These are phyloP conservation scores for Fonsecaea erecta DNA, from an alignment of 2,329 filamentous ascomycete genomes.

Conservation along the genomic window DNA sequence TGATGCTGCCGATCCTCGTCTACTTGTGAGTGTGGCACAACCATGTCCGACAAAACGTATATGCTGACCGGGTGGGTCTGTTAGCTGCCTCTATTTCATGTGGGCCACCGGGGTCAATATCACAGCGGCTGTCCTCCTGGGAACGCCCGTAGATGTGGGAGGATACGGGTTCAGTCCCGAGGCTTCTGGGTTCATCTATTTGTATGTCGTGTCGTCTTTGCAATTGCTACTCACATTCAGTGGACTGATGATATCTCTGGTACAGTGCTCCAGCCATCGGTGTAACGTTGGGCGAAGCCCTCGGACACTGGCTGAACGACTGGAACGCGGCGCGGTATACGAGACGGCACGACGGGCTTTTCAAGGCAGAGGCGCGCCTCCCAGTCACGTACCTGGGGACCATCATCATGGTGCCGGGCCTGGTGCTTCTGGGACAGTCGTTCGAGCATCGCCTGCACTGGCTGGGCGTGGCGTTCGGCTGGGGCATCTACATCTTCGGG, in stretches of 20 bases:
- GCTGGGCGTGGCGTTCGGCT: constrained; percentile 9
- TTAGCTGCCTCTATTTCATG: neutral
- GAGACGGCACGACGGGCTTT: constrained; percentile 1
- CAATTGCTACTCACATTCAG: neutral
- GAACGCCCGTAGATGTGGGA: neutral
- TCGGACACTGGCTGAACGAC: constrained; percentile 44
- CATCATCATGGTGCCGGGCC: constrained; percentile 10
- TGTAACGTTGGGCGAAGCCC: constrained; percentile 38
- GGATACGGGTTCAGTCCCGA: constrained; percentile 14
- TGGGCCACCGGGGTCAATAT: constrained; percentile 12
- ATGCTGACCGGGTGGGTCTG: neutral
- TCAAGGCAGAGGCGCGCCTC: constrained; percentile 8
- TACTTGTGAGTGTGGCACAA: neutral
- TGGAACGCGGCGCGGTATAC: neutral
- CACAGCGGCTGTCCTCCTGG: constrained; percentile 6
- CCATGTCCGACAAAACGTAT: neutral
- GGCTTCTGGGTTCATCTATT: constrained; percentile 9
- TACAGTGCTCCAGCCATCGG: neutral
- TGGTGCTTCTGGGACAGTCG: constrained; percentile 38
- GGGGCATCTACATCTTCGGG: constrained; percentile 19
- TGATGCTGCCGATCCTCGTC: constrained; percentile 1
- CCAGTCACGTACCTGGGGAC: neutral
- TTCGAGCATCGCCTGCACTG: constrained; percentile 25
- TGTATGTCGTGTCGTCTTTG: neutral
- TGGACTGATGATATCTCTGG: neutral